phyloP scores from a whole-genome alignment of 192 early-diverging fungal genomes.

The Coemansia sp. region DNA sequence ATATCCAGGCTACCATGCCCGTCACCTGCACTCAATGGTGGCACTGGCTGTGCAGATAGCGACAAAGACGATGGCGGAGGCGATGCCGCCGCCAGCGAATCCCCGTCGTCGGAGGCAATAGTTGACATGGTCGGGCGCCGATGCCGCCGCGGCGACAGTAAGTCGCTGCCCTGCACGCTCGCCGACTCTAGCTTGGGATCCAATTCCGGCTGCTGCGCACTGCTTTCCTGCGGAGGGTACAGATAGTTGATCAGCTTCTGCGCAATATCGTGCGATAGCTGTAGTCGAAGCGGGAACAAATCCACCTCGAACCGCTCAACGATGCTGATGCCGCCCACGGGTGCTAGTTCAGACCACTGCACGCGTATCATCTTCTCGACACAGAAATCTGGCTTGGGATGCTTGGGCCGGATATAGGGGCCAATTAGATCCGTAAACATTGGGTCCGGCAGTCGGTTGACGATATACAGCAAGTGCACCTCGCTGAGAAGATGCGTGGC shows the following conservation, averaged over 20 bases:
- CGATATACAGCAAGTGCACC: slow-evolving; percentile 66
- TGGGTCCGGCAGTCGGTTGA: slow-evolving; percentile 58
- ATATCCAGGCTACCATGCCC: neutral
- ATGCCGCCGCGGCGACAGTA: slow-evolving; percentile 3
- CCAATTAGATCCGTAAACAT: slow-evolving; percentile 59
- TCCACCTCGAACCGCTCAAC: slow-evolving; percentile 89
- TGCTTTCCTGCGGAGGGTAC: slow-evolving; percentile 59
- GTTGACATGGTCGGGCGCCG: slow-evolving; percentile 7
- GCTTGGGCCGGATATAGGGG: slow-evolving; percentile 56
- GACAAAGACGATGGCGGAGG: neutral
- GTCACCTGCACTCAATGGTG: neutral
- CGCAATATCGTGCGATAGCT: slow-evolving; percentile 83
- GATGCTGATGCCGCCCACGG: slow-evolving; percentile 87
- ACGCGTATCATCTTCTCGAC: slow-evolving; percentile 87
- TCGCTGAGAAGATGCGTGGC: slow-evolving; percentile 68
- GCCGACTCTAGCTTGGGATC: too few relatives aligned
- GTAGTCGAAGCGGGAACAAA: slow-evolving; percentile 74
- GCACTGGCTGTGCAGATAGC: neutral
- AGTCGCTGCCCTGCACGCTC: neutral
- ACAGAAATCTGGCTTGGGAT: slow-evolving; percentile 62
- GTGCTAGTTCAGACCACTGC: slow-evolving; percentile 71
- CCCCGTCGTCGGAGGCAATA: slow-evolving; percentile 1
- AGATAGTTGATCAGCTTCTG: slow-evolving; percentile 76
- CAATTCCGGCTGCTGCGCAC: neutral
- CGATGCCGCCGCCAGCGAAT: neutral